Base-by-base conservation (phyloP, 2,329 filamentous ascomycete genomes). In the Cordyceps sp. region DNA sequence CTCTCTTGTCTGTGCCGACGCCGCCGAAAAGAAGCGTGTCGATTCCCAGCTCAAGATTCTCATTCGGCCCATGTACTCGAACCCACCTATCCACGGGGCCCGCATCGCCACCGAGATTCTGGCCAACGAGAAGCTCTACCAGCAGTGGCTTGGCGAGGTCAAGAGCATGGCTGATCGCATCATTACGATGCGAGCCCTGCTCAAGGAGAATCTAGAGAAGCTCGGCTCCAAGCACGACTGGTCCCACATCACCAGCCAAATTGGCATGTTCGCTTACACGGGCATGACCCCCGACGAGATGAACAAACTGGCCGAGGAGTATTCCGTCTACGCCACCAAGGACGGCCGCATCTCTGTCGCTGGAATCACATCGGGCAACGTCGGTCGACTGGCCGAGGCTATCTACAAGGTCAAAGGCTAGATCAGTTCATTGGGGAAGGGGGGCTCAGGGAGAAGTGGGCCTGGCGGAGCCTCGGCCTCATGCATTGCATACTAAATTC, bases 221-320 rank as follows among this genome's bases (percentile, higher is more conserved):
- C 74, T 94, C 39, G 88, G 88, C 54, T 90, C 81, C 67, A 85
- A 85, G 71, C 84, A 92, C 61, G 83, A 96, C 67, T 98, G 90
- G 90, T 82, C 78, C 57, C 90, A 98, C 69, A 98, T 98, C 62
- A 96, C 90, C 45, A 86, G 70, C 61, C 84, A 93, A 73, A 98
- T 98, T 50, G 90, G 90, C 64, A 98, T 98, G 90, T 98, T 98
- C 53, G 88, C 90, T 46, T 98, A 93, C 71, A 98, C 90, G 32
- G 90, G 90, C 39, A 66, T 98, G 49, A 88, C 69, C 47, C 65
- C 86, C 34, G 78, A 88, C 61, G 81, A 94, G 65, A 94, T 96
- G 83, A 80, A 88, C 34, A 65, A 64, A 49, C 69, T 98, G 39
- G 83, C 86, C 44, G 85, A 92, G 67, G 83, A 96, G 66, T 83